Base-by-base conservation (phyloP, 257 asterid species). In the Nicotiana knightiana region DNA sequence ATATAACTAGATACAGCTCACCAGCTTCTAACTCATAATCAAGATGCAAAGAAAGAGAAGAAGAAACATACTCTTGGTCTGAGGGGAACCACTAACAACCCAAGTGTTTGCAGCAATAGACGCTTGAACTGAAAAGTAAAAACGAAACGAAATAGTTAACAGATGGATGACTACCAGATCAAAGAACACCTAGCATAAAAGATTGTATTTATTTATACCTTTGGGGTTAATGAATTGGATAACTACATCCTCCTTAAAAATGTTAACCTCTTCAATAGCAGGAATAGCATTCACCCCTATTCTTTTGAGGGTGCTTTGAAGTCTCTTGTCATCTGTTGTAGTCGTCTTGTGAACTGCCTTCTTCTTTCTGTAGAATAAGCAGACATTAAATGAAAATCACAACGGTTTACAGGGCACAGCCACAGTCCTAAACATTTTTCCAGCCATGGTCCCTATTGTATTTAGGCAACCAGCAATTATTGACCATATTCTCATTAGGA, bases 51-150 rank as follows among this genome's bases (percentile, higher is more conserved):
- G 5, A 2, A 55, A 65, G 68, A 55, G 24, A 0, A 30, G 81
- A 58, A 76, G 24, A 21, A 66, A 83, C 93, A 16, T 92, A 92
- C 96, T 90, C 88, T 92, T 92, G 86, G 89, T 92, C 88, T 90
- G 94, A 81, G 96, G 94, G 81, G 96, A 81, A 43, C 96, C 96
- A 85, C 94, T 89, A 66, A 90, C 94, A 82, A 90, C 94, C 93
- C 96, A 92, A 51, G 96, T 92, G 89, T 92, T 90, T 88, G 94
- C 94, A 62, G 92, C 94, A 33, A 92, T 87, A 21, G 94, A 90
- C 62, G 96, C 96, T 89, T 90, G 93, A 86, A 92, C 96, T 92
- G 92, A 64, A 81, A 18, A 48, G 11, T 24, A 65, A 80, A 55
- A 26, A 53, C 21, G 3, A 8, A 76, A 66, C 78, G 24, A 18